Evolutionary conservation across 1,284 basidiomycete genomes (phyloP).

Genomic region (Lentinus polychrous): DNA sequence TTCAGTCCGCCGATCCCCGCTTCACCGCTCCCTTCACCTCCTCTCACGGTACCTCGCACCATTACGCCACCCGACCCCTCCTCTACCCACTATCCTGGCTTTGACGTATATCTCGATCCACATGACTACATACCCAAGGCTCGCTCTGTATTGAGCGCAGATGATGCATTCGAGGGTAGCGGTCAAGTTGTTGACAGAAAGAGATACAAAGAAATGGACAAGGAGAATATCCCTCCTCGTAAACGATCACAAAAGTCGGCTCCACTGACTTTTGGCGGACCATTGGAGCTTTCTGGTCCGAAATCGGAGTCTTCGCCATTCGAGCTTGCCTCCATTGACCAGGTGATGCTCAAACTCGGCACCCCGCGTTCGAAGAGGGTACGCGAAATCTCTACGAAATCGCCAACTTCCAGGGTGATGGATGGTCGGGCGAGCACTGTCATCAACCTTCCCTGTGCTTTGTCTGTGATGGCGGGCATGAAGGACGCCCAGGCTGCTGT

Average conservation of each 20-base stretch:
- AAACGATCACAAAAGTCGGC: conserved; percentile 4
- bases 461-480: too few species aligned
- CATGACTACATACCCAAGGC: conserved; percentile 28
- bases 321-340: background rate
- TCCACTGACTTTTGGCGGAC: too few species aligned
- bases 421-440: background rate
- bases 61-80: conserved; percentile 42
- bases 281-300: background rate
- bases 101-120: conserved; percentile 52
- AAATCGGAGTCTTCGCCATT: background rate
- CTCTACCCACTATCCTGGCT: conserved; percentile 70
- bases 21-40: conserved; percentile 22
- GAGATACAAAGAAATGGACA: conserved; percentile 31
- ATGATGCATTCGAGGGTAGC: conserved; percentile 7
- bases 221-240: conserved; percentile 45
- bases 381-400: conserved; percentile 5
- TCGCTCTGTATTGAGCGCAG: background rate
- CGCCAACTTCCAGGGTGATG: conserved; percentile 14
- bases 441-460: too few species aligned
- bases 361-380: conserved; percentile 9
- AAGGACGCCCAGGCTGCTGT: too few species aligned
- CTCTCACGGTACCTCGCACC: conserved; percentile 33
- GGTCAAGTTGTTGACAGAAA: conserved; percentile 15
- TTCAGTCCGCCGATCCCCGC: background rate
- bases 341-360: background rate